Percentiles rank a stretch among this genome's conserved stretches.
These are phyloP conservation scores for Cercospora citrullina DNA, from an alignment of 2,329 filamentous ascomycete genomes.

Conservation along the genomic window DNA sequence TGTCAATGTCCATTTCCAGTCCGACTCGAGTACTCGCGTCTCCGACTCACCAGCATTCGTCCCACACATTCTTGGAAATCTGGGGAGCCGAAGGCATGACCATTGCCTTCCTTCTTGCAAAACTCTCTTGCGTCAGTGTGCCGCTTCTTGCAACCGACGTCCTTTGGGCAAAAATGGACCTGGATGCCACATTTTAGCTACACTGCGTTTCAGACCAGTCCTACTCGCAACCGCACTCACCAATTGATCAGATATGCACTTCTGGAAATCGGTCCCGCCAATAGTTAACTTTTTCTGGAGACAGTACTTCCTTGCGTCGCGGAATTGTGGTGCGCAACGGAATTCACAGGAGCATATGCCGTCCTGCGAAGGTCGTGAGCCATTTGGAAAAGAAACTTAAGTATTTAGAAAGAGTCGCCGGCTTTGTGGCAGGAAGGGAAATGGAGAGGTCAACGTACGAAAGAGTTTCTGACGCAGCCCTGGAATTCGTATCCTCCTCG, in stretches of 20 bases:
- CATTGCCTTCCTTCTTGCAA: neutral
- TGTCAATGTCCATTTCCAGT: neutral
- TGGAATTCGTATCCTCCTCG: neutral
- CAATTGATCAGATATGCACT: neutral
- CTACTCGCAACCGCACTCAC: neutral
- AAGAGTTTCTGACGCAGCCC: neutral
- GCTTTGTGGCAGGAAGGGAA: neutral
- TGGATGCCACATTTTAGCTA: neutral
- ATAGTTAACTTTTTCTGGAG: neutral
- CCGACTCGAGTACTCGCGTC: neutral
- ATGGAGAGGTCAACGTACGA: neutral
- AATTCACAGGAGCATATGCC: neutral
- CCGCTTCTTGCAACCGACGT: neutral
- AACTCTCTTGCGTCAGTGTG: neutral
- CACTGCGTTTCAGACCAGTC: neutral
- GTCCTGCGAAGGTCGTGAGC: neutral
- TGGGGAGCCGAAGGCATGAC: neutral
- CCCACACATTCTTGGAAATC: neutral
- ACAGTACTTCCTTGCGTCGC: neutral
- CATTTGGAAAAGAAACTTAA: neutral
- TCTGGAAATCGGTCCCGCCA: neutral
- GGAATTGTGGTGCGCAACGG: neutral
- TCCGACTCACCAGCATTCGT: neutral
- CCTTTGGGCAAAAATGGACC: neutral
- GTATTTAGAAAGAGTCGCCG: neutral